phyloP scores from a whole-genome alignment of 2,329 filamentous ascomycete species.

The Decorospora gaudefroyi region DNA sequence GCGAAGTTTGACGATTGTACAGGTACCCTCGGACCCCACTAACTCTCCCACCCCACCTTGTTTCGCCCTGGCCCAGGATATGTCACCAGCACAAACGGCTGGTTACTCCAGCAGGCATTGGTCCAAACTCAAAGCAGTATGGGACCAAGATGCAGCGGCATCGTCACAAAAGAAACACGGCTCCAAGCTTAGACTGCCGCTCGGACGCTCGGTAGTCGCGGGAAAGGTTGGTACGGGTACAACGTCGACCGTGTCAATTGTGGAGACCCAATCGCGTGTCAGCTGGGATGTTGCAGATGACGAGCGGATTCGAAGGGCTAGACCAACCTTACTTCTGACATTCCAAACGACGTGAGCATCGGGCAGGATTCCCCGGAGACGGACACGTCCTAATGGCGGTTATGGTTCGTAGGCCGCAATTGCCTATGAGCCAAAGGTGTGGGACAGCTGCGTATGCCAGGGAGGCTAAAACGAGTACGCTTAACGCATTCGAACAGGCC shows the following conservation, averaged over 20 bases:
- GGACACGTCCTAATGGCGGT: slow-evolving; percentile 29
- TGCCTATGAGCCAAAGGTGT: slow-evolving; percentile 29
- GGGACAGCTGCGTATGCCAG: slow-evolving; percentile 39
- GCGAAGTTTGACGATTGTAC: slow-evolving; percentile 15
- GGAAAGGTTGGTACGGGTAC: slow-evolving; percentile 28
- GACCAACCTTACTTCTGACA: slow-evolving; percentile 30
- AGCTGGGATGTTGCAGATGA: slow-evolving; percentile 35
- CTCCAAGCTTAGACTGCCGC: slow-evolving; percentile 15
- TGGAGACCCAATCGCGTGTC: slow-evolving; percentile 37
- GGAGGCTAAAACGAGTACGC: slow-evolving; percentile 29
- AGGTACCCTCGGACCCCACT: slow-evolving; percentile 18
- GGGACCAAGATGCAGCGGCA: background rate
- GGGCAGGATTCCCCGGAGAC: slow-evolving; percentile 39
- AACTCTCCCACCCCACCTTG: slow-evolving; percentile 26
- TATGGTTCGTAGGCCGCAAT: slow-evolving; percentile 30
- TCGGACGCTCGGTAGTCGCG: slow-evolving; percentile 35
- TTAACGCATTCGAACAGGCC: slow-evolving; percentile 33
- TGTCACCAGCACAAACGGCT: no score
- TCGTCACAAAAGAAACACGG: slow-evolving; percentile 7
- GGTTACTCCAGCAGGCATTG: background rate
- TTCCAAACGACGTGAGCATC: slow-evolving; percentile 35
- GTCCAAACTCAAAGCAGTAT: background rate
- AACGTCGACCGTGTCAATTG: slow-evolving; percentile 25
- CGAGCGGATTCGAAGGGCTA: slow-evolving; percentile 27
- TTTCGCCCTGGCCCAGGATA: slow-evolving; percentile 18